These are phyloP conservation scores for Microglena sp. DNA, from an alignment of 139 green algal species.

Conservation along the genomic window DNA sequence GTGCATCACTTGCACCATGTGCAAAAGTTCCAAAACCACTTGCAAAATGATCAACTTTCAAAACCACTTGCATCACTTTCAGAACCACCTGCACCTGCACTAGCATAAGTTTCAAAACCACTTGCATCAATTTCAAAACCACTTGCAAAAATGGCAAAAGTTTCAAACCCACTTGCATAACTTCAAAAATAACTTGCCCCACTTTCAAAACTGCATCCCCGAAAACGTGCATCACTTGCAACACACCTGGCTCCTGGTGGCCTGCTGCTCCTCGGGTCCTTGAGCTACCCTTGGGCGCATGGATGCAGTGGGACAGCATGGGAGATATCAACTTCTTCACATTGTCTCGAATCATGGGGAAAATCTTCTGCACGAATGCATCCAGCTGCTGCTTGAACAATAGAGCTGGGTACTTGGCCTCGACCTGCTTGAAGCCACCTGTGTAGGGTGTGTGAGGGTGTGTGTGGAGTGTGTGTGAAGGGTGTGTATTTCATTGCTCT, in stretches of 20 bases:
- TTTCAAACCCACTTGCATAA: no score
- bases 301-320: constrained; percentile 73
- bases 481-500: no score
- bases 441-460: not conserved
- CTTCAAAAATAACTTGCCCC: no score
- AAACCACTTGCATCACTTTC: no score
- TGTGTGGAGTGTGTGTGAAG: not conserved
- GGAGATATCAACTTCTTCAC: constrained; percentile 90
- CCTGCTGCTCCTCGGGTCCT: constrained; percentile 90
- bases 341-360: constrained; percentile 95
- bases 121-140: no score
- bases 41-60: no score
- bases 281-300: constrained; percentile 78
- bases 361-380: constrained; percentile 96
- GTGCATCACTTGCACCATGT: no score
- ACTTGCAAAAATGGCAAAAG: no score
- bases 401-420: constrained; percentile 97
- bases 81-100: no score
- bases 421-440: constrained; percentile 66
- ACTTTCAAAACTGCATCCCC: no score
- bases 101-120: no score
- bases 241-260: constrained; percentile 68
- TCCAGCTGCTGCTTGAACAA: constrained; percentile 99
- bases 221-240: not conserved
- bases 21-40: no score